Conservation (phyloP, 1,139 yeast species). For the Suhomyces anneliseae region DNA sequence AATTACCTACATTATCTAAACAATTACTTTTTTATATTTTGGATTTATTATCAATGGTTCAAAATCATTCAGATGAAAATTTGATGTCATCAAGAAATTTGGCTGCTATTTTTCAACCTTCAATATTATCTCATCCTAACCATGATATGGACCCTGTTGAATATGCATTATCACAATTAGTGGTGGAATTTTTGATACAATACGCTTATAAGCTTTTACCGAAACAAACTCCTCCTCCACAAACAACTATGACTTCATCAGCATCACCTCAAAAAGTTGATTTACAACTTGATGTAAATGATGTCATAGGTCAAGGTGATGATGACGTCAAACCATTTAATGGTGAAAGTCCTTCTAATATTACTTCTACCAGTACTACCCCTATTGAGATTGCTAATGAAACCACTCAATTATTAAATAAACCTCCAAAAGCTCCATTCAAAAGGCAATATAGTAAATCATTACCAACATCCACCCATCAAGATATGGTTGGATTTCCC, state of each 20-base stretch:
- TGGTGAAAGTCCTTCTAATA: conserved; percentile 11
- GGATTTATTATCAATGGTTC: conserved; percentile 84
- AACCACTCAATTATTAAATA: conserved; percentile 9
- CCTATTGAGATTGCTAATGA: conserved; percentile 15
- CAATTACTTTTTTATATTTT: conserved; percentile 86
- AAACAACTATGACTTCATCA: conserved; percentile 4
- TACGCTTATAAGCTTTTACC: conserved; percentile 80
- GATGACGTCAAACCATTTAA: conserved; percentile 1
- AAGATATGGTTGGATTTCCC: conserved; percentile 46
- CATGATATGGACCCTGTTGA: conserved; percentile 93
- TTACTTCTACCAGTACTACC: conserved; percentile 21
- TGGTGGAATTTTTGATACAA: conserved; percentile 85
- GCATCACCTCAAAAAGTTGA: conserved; percentile 3
- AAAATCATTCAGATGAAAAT: conserved; percentile 72
- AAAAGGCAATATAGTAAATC: conserved; percentile 60
- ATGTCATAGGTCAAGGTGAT: conserved; percentile 6
- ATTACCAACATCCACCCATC: conserved; percentile 52
- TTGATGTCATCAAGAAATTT: conserved; percentile 91
- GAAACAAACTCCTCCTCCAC: conserved; percentile 21
- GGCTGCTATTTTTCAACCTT: conserved; percentile 96
- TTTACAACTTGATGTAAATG: conserved; percentile 6
- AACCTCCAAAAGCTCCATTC: conserved; percentile 20
- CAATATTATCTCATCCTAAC: conserved; percentile 84
- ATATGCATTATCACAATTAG: conserved; percentile 82
- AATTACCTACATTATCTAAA: conserved; percentile 67